Evolutionary conservation across 805 yeast species (phyloP).

Genomic region (Metschnikowia aberdeeniae): DNA sequence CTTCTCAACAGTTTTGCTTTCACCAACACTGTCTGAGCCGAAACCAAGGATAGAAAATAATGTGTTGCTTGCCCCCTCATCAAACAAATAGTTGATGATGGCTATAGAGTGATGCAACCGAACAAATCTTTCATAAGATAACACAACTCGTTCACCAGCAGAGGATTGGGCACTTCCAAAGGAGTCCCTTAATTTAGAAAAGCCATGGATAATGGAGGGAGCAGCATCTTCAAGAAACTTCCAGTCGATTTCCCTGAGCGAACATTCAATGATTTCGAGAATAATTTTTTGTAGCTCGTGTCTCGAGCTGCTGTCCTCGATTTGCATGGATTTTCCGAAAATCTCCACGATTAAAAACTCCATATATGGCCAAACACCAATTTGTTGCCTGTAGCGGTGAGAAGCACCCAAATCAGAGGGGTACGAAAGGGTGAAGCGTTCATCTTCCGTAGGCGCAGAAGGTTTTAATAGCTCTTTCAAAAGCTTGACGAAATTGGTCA

Average conservation of each 20-base stretch:
- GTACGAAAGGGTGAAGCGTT: conserved; percentile 35
- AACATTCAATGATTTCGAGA: conserved; percentile 45
- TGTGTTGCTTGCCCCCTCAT: conserved; percentile 50
- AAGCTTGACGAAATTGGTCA: conserved; percentile 65
- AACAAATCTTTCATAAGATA: conserved; percentile 30
- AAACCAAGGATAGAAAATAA: conserved; percentile 50
- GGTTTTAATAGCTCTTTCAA: conserved; percentile 41
- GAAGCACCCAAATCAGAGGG: conserved; percentile 62
- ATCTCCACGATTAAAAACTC: conserved; percentile 69
- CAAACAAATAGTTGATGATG: conserved; percentile 57
- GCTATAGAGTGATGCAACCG: conserved; percentile 70
- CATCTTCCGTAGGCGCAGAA: conserved; percentile 16
- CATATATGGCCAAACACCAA: conserved; percentile 76
- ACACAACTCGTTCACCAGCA: conserved; percentile 10
- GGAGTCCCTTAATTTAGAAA: conserved; percentile 18
- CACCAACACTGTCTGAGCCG: conserved; percentile 57
- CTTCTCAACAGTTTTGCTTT: conserved; percentile 34
- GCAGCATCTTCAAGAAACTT: conserved; percentile 47
- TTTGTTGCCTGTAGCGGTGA: conserved; percentile 43
- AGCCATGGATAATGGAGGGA: conserved; percentile 38
- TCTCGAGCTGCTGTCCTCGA: conserved; percentile 31
- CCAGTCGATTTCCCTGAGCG: conserved; percentile 38
- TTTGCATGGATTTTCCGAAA: conserved; percentile 48
- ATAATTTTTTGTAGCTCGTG: conserved; percentile 50
- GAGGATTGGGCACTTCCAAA: conserved; percentile 21